A percentile compares a stretch with the other conserved stretches of the same genome.
Evolutionary conservation across 495 filamentous ascomycete genomes (phyloP).

Genomic region (Penicillium paradoxum): DNA sequence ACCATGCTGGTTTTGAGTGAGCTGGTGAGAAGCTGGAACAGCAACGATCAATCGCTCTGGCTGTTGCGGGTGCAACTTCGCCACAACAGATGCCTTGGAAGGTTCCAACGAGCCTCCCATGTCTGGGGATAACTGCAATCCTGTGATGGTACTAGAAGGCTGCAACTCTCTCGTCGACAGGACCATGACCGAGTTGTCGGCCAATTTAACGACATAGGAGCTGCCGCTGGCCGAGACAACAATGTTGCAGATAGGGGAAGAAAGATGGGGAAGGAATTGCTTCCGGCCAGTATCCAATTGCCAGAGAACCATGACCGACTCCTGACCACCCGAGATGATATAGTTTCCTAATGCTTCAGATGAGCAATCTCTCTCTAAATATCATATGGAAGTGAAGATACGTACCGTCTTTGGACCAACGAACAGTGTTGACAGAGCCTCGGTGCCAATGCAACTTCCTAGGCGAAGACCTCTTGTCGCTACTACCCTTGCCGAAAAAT

Average conservation of each 20-base stretch:
- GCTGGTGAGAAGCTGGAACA: slow-evolving; percentile 47
- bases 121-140: slow-evolving; percentile 59
- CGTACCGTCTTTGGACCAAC: slow-evolving; percentile 88
- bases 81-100: slow-evolving; percentile 18
- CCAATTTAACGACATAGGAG: slow-evolving; percentile 75
- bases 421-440: slow-evolving; percentile 68
- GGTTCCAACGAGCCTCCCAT: slow-evolving; percentile 8
- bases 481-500: slow-evolving; percentile 38
- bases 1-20: slow-evolving; percentile 31
- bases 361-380: not conserved
- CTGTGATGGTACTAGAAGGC: slow-evolving; percentile 73
- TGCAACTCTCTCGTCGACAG: slow-evolving; percentile 82
- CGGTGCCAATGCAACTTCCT: slow-evolving; percentile 86
- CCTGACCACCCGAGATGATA: slow-evolving; percentile 83
- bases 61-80: slow-evolving; percentile 49
- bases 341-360: slow-evolving; percentile 68
- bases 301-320: slow-evolving; percentile 92
- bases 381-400: slow-evolving; percentile 5
- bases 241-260: slow-evolving; percentile 74
- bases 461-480: slow-evolving; percentile 38
- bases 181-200: slow-evolving; percentile 85
- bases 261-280: slow-evolving; percentile 82
- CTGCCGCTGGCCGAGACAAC: slow-evolving; percentile 73
- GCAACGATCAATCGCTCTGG: slow-evolving; percentile 57
- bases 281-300: slow-evolving; percentile 80